Conservation (phyloP, 441 rosid genomes). For the Hypseocharis bilobata region DNA sequence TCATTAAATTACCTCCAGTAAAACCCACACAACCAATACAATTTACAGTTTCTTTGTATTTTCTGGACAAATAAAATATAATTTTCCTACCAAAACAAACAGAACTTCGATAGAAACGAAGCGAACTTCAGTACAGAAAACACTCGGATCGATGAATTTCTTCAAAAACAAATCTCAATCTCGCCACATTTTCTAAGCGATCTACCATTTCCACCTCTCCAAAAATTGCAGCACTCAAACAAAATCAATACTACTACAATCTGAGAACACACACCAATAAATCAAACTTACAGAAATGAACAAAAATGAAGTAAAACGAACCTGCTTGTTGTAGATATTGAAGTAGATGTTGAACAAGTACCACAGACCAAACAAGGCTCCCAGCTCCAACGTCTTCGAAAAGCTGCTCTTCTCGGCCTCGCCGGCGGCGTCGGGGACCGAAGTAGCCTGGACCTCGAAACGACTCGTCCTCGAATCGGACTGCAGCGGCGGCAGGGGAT, state of each 20-base stretch:
- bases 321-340: constrained; percentile 98
- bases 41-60: neutral
- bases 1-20: neutral
- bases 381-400: constrained; percentile 48
- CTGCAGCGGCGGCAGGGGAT: constrained; percentile 32
- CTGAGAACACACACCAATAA: neutral
- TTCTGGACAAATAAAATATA: neutral
- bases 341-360: constrained; percentile 88
- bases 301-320: constrained; percentile 15
- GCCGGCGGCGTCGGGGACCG: constrained; percentile 52
- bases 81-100: neutral
- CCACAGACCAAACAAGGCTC: constrained; percentile 74
- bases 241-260: neutral
- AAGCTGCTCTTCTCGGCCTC: constrained; percentile 38
- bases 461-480: constrained; percentile 25
- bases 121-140: neutral
- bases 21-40: neutral
- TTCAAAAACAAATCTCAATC: constrained; percentile 2
- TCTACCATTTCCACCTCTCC: too few relatives aligned
- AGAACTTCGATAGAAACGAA: neutral
- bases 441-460: constrained; percentile 46
- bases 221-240: neutral
- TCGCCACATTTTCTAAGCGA: neutral
- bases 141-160: too few relatives aligned
- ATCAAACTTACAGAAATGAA: neutral